Evolutionary conservation across 306 rosid species (phyloP).

Genomic region (Prunus persica): Prunus_persica_NCBIv2 NC_034010.1:24777001-24777500

Average conservation of each 20-base stretch:
- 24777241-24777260: conserved; percentile 38
- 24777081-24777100: too few species aligned
- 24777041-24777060: background rate
- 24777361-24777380: conserved; percentile 39
- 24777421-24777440: background rate
- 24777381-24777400: conserved; percentile 20
- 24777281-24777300: conserved; percentile 27
- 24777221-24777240: background rate
- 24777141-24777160: too few species aligned
- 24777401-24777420: conserved; percentile 31
- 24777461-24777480: background rate
- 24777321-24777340: background rate
- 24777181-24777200: too few species aligned
- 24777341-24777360: conserved; percentile 13
- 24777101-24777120: too few species aligned
- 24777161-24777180: accelerated
- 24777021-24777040: background rate
- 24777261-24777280: conserved; percentile 45
- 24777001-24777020: background rate
- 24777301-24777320: background rate
- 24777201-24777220: too few species aligned
- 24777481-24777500: background rate
- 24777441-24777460: background rate
- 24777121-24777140: too few species aligned
- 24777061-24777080: too few species aligned